Evolutionary conservation across 306 rosid genomes (phyloP).

Genomic region (Pterocarpus santalinus): DNA sequence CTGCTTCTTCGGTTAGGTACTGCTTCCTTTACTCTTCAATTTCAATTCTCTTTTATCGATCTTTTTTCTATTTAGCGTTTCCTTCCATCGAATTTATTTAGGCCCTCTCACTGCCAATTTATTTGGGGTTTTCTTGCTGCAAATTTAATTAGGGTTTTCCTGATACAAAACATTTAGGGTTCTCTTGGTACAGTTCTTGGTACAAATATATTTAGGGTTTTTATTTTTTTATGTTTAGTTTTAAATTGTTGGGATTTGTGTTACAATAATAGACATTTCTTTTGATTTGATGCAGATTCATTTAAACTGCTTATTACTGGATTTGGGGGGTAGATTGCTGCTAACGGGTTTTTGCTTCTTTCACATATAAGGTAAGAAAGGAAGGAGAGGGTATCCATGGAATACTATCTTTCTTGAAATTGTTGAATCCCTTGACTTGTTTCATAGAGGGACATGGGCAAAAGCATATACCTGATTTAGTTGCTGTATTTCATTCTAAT

Average conservation of each 20-base stretch:
- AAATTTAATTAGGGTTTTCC: neutral
- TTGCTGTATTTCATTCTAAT: neutral
- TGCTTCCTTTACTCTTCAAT: neutral
- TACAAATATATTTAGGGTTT: neutral
- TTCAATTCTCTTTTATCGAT: neutral
- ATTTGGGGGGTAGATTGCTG: constrained; percentile 56
- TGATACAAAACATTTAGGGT: no score
- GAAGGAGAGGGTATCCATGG: constrained; percentile 13
- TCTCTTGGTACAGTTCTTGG: no score
- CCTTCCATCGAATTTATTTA: no score
- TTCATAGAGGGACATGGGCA: neutral
- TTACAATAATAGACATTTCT: neutral
- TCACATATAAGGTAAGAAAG: constrained; percentile 70
- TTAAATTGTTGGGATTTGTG: neutral
- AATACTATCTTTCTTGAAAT: neutral
- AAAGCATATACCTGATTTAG: neutral
- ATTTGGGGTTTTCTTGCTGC: neutral
- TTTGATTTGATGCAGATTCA: constrained; percentile 47
- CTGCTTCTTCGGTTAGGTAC: constrained; percentile 37
- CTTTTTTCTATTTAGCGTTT: neutral
- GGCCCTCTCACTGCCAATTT: no score
- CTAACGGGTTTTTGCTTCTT: constrained; percentile 20
- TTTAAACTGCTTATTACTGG: neutral
- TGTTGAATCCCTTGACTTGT: neutral
- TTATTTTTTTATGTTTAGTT: neutral